phyloP scores from a whole-genome alignment of 2,329 filamentous ascomycete species.

The Coniella vitis region DNA sequence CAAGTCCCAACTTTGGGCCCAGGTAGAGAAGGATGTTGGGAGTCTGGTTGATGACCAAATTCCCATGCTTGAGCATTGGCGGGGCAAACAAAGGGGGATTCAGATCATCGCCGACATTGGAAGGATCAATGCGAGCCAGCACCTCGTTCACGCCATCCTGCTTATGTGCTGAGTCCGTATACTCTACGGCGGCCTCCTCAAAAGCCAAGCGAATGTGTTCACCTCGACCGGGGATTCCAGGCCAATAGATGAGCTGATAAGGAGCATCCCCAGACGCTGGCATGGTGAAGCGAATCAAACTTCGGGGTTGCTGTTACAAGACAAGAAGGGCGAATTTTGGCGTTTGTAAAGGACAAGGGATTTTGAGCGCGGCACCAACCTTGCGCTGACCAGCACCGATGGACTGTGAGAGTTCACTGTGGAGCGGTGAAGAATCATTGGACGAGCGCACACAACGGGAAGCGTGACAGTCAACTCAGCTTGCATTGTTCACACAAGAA shows the following conservation, averaged over 20 bases:
- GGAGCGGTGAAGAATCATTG: too few species aligned
- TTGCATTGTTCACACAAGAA: too few species aligned
- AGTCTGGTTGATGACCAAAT: conserved; percentile 60
- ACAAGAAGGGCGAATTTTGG: too few species aligned
- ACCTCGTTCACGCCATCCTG: conserved; percentile 47
- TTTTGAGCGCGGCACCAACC: too few species aligned
- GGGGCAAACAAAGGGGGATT: conserved; percentile 63
- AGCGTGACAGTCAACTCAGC: too few species aligned
- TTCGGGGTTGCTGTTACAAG: too few species aligned
- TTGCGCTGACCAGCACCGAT: too few species aligned
- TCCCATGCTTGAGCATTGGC: conserved; percentile 57
- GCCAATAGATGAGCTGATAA: conserved; percentile 68
- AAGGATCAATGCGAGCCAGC: conserved; percentile 36
- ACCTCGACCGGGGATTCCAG: conserved; percentile 63
- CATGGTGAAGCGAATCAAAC: too few species aligned
- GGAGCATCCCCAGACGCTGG: conserved; percentile 34
- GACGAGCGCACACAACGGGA: too few species aligned
- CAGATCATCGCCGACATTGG: conserved; percentile 39
- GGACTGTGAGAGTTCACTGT: too few species aligned
- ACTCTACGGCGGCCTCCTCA: conserved; percentile 59
- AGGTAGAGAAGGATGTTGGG: conserved; percentile 69
- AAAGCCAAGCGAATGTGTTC: conserved; percentile 68
- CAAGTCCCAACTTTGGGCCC: conserved; percentile 51
- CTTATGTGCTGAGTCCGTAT: conserved; percentile 50
- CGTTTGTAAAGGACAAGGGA: too few species aligned